Conservation (phyloP, 257 asterid species). For the Primulina tabacum region DNA sequence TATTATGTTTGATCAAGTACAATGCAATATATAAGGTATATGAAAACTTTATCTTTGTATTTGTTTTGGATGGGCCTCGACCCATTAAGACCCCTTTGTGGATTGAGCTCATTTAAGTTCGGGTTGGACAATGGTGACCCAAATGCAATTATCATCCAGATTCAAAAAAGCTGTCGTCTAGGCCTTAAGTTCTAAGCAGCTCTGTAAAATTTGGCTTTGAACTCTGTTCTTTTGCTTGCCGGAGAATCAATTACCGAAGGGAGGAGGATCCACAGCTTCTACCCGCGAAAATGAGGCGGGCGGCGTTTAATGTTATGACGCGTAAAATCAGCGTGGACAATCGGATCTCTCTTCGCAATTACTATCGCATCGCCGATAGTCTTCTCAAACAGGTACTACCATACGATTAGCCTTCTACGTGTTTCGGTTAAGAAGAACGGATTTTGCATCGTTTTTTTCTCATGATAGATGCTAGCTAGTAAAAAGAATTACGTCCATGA, state of each 20-base stretch:
- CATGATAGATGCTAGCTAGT: slow-evolving; percentile 5
- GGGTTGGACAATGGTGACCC: neutral
- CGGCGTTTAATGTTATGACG: slow-evolving; percentile 43
- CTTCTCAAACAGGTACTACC: slow-evolving; percentile 78
- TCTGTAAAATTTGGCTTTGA: slow-evolving; percentile 12
- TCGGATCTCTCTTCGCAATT: slow-evolving; percentile 76
- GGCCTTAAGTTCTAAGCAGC: neutral
- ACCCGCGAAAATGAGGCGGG: slow-evolving; percentile 61
- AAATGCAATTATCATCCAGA: too few relatives aligned
- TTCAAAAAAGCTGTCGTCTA: neutral
- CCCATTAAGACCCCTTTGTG: too few relatives aligned
- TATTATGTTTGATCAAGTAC: too few relatives aligned
- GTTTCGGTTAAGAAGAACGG: neutral
- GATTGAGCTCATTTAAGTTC: too few relatives aligned
- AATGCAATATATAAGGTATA: too few relatives aligned
- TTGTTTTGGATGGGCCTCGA: too few relatives aligned
- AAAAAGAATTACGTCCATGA: slow-evolving; percentile 2
- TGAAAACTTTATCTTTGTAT: too few relatives aligned
- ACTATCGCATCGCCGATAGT: slow-evolving; percentile 82
- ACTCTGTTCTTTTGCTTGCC: slow-evolving; percentile 24
- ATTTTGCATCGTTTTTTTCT: neutral
- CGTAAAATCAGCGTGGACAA: slow-evolving; percentile 64
- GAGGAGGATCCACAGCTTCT: neutral
- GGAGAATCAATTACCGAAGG: slow-evolving; percentile 21
- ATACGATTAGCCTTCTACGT: neutral